Evolutionary conservation across 1,139 yeast species (phyloP), one percentile per base, ranked within the genome.

Genomic region (Hansenula sp.): DNA sequence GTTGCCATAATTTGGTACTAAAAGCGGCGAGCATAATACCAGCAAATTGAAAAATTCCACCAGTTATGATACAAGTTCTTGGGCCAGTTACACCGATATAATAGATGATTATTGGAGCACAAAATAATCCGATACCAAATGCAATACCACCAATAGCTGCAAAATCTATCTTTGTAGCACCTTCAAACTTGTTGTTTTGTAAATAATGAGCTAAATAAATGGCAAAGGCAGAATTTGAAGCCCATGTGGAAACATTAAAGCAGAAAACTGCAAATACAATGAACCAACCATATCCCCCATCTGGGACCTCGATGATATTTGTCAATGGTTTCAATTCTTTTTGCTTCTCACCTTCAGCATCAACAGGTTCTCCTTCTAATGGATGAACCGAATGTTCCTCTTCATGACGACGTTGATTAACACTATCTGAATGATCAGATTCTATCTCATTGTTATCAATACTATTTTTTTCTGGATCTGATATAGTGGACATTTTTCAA

Each of bases 121-220:
- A 59, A 38, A 69, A 51, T 47, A 81, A 75, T 2, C 88, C 85
- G 24, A 76, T 57, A 35, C 79, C 81, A 43, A 80, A 71, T 16
- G 78, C 76, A 9, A 83, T 51, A 5, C 90, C 88, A 34, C 90
- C 89, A 47, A 83, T 71, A 32, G 82, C 70, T 2, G 88, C 85
- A 61, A 66, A 84, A 48, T 79, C 84, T 44, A 73, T 66, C 48
- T 68, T 65, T 0, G 74, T 63, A 1, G 82, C 83, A 2, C 77
- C 81, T 2, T 72, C 68, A 49, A 80, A 82, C 8, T 66, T 60
- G 46, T 72, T 58, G 17, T 65, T 49, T 6, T 65, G 52, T 19
- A 78, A 59, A 55, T 81, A 84, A 54, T 72, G 76, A 38, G 76
- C 75, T 36, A 84, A 63, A 55, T 79, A 83, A 13, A 84, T 81